Percentiles rank a stretch among this genome's conserved stretches.
These are phyloP conservation scores for Colletotrichum spaethianum DNA, from an alignment of 2,329 filamentous ascomycete species.

Conservation along the genomic window DNA sequence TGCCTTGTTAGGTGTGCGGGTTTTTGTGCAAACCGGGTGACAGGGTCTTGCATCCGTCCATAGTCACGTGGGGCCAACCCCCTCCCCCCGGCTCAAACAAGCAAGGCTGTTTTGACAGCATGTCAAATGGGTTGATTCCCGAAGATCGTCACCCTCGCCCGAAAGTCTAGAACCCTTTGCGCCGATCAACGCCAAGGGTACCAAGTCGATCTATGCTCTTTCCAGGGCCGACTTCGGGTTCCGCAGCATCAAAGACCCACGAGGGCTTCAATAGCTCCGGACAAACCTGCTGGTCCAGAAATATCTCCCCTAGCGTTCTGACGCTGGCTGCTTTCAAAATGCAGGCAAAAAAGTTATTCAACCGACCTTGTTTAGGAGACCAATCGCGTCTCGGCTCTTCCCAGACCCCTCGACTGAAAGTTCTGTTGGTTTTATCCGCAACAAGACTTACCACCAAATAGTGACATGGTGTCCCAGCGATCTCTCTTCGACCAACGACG, in stretches of 20 bases:
- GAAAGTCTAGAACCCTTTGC: neutral
- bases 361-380: neutral
- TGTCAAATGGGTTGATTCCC: neutral
- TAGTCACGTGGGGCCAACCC: neutral
- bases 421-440: neutral
- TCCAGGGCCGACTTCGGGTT: neutral
- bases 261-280: neutral
- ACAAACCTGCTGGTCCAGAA: neutral
- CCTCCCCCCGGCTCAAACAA: too few species aligned
- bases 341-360: neutral
- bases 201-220: neutral
- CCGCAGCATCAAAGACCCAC: neutral
- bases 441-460: neutral
- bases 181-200: neutral
- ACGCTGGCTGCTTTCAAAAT: neutral
- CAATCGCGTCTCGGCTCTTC: neutral
- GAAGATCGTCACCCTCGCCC: neutral
- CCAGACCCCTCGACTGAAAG: neutral
- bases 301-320: neutral
- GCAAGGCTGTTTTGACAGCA: constrained; percentile 5
- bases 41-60: neutral
- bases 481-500: too few species aligned
- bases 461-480: too few species aligned
- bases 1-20: too few species aligned
- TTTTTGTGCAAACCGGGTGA: too few species aligned